Conservation (phyloP, 768 basidiomycete species). For the Lactifluus echinatus region DNA sequence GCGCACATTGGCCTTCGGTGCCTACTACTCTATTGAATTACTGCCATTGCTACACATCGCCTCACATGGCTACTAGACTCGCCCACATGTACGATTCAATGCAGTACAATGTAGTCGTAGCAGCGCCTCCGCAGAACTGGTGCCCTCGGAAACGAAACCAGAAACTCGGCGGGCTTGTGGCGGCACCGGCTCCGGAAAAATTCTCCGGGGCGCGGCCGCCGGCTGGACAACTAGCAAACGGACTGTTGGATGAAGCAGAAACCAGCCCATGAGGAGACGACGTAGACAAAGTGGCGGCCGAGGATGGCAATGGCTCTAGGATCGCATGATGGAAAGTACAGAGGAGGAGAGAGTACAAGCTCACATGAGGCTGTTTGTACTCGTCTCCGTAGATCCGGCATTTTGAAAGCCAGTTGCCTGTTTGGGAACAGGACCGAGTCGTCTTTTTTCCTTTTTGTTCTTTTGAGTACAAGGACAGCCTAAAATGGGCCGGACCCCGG, state of each 20-base stretch:
- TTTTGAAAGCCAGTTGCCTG: background rate
- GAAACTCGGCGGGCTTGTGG: background rate
- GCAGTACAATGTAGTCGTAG: too few species aligned
- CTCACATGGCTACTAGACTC: background rate
- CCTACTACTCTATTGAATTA: background rate
- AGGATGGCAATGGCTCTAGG: background rate
- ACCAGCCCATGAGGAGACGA: background rate
- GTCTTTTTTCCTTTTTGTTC: background rate
- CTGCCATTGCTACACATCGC: too few species aligned
- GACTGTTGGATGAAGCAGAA: too few species aligned
- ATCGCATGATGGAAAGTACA: background rate
- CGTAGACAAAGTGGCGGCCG: background rate
- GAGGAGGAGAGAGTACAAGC: background rate
- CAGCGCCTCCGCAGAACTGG: background rate
- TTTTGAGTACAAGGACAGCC: conserved; percentile 12
- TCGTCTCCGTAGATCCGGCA: background rate
- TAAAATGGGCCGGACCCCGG: background rate
- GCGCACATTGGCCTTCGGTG: background rate
- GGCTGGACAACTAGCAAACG: background rate
- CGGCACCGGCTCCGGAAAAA: background rate
- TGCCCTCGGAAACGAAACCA: background rate
- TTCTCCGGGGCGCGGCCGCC: background rate
- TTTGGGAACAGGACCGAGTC: background rate
- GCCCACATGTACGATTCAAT: background rate
- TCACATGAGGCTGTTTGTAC: background rate